Evolutionary conservation across 306 rosid genomes (phyloP), one percentile per base, ranked within the genome.

Genomic region (Dalbergia cultrata): DNA sequence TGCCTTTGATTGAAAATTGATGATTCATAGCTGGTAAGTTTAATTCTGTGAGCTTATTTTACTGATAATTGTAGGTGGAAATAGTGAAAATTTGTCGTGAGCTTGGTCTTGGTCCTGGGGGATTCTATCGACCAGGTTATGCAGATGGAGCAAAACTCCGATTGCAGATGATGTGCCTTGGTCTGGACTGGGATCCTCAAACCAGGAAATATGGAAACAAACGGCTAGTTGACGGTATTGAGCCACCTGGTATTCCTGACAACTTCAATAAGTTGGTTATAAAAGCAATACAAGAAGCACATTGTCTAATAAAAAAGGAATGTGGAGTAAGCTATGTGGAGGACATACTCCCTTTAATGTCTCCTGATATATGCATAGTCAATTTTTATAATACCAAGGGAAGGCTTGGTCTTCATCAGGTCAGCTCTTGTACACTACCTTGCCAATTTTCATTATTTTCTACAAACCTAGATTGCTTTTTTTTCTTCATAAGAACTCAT

Each of bases 111-210:
- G 93, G 94, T n/a, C 87, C 82, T 8, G 93, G 94, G 19, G 97
- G 92, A 41, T 91, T 93, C 81, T 93, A 91, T 82, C 88, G 71
- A 80, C 93, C 97, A 14, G 81, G 90, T 39, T 93, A 75, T 81
- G 66, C 80, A 53, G 69, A 45, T 57, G 97, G 97, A 61, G 88
- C 86, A 5, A 89, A 89, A 88, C 91, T 90, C 54, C 75, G 84
- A 69, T 75, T 90, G 77, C 85, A 78, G 69, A 93, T 93, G 92
- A 91, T 89, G 94, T 91, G 97, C 71, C 91, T 93, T 78, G 97
- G 97, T 72, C 49, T 56, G 80, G 86, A 88, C 67, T 93, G 97
- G 97, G 90, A 93, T 88, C 89, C 94, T 67, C 82, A 87, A 65
- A 86, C 93, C 8, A 79, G 88, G 52, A 87, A 72, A 49, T 93